Percentiles rank a stretch among this genome's conserved stretches.
These are phyloP conservation scores for Lodderomyces metapsilosis DNA, from an alignment of 1,139 yeast genomes.

Conservation along the genomic window DNA sequence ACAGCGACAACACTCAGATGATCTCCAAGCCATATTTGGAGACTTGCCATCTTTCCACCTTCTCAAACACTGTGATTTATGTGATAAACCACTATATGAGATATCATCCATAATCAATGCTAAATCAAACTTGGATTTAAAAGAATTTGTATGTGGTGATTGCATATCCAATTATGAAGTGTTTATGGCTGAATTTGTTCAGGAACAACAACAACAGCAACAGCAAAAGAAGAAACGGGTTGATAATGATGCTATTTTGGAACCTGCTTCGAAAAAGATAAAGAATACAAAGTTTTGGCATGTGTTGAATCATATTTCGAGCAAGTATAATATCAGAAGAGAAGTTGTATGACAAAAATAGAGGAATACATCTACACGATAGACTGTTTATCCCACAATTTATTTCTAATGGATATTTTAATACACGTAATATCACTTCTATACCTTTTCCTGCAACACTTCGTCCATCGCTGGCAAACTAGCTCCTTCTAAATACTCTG, in stretches of 20 bases:
- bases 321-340: slow-evolving; percentile 6
- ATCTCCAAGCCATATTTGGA: slow-evolving; percentile 42
- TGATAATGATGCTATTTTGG: not conserved
- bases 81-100: slow-evolving; percentile 68
- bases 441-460: slow-evolving; percentile 3
- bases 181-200: slow-evolving; percentile 35
- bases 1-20: slow-evolving; percentile 18
- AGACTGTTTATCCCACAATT: too few relatives aligned
- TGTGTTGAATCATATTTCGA: slow-evolving; percentile 7
- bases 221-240: not conserved
- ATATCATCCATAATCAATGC: slow-evolving; percentile 39
- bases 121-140: slow-evolving; percentile 12
- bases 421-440: too few relatives aligned
- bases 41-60: slow-evolving; percentile 39
- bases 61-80: slow-evolving; percentile 59
- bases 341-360: slow-evolving; percentile 1
- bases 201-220: not conserved
- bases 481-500: not conserved
- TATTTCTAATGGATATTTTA: too few relatives aligned
- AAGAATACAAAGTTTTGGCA: slow-evolving; percentile 8
- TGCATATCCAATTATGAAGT: slow-evolving; percentile 61
- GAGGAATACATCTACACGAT: not conserved
- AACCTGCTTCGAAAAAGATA: not conserved
- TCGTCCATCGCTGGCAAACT: slow-evolving; percentile 1
- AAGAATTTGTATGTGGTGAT: slow-evolving; percentile 63